phyloP scores from a whole-genome alignment of 148 eudicot species.

The Persicaria maculosa region DNA sequence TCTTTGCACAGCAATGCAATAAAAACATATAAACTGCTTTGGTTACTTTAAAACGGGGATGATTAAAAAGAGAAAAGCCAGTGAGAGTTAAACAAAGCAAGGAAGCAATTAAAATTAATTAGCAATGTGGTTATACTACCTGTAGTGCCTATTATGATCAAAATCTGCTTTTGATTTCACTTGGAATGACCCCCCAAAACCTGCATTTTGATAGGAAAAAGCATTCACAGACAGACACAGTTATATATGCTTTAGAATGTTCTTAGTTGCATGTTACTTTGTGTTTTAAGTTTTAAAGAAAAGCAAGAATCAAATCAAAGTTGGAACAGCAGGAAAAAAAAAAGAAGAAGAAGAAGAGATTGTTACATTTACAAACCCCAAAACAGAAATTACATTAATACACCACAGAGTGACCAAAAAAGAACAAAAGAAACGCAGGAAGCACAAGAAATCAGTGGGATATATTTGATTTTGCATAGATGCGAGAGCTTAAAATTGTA shows the following conservation, averaged over 20 bases:
- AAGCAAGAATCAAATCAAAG: neutral
- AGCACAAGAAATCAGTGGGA: slow-evolving; percentile 10
- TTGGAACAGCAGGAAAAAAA: neutral
- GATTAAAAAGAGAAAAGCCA: slow-evolving; percentile 1
- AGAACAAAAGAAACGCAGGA: neutral
- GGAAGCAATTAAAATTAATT: slow-evolving; percentile 1
- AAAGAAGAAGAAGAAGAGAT: neutral
- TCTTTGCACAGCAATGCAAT: slow-evolving; percentile 7
- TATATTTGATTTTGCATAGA: slow-evolving; percentile 11
- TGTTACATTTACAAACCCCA: neutral
- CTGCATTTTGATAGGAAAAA: slow-evolving; percentile 2
- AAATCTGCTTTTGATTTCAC: neutral
- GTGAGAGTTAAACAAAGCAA: neutral
- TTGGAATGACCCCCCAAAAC: neutral
- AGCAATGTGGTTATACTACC: neutral
- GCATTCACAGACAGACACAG: neutral
- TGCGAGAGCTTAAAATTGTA: slow-evolving; percentile 9
- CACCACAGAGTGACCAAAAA: neutral
- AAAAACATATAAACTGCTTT: slow-evolving; percentile 1
- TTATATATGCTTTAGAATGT: slow-evolving; percentile 8
- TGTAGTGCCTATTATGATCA: neutral
- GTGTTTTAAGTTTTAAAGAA: slow-evolving; percentile 1
- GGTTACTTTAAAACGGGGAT: neutral
- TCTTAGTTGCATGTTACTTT: slow-evolving; percentile 12
- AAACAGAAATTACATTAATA: neutral